A percentile compares a stretch with the other conserved stretches of the same genome.
These are phyloP conservation scores for Starmerella davenportii DNA, from an alignment of 805 yeast genomes.

Conservation along the genomic window DNA sequence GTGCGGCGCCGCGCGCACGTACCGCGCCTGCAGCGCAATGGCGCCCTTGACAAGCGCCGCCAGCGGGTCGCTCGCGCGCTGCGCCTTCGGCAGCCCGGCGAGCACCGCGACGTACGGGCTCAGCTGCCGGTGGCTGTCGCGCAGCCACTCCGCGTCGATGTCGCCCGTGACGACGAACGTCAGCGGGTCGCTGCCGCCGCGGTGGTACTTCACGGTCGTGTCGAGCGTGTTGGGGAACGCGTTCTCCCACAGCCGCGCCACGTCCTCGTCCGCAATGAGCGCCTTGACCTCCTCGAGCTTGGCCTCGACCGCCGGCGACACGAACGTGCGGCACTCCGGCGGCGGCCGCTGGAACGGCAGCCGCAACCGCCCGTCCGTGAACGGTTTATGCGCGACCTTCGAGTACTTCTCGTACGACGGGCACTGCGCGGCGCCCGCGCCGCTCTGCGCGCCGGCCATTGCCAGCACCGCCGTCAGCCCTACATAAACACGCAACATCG, in stretches of 20 bases:
- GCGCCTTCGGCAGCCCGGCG: conserved; percentile 27
- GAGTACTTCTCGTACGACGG: conserved; percentile 50
- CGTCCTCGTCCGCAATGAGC: conserved; percentile 41
- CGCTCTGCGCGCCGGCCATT: not conserved
- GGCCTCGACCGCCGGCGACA: conserved; percentile 41
- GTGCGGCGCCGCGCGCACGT: conserved; percentile 46
- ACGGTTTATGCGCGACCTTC: conserved; percentile 35
- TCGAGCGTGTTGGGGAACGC: conserved; percentile 76
- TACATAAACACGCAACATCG: not conserved
- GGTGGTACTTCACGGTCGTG: conserved; percentile 67
- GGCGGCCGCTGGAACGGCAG: conserved; percentile 67
- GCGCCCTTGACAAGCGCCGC: conserved; percentile 52
- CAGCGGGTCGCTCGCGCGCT: conserved; percentile 20
- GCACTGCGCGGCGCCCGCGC: conserved; percentile 24
- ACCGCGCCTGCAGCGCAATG: conserved; percentile 57
- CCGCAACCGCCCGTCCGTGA: conserved; percentile 34
- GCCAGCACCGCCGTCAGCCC: not conserved
- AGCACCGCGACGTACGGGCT: conserved; percentile 54
- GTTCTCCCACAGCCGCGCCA: conserved; percentile 61
- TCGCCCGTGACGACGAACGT: conserved; percentile 82
- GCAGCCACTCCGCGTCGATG: conserved; percentile 81
- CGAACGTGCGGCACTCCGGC: conserved; percentile 53
- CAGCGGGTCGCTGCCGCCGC: conserved; percentile 26
- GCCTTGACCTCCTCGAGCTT: conserved; percentile 35
- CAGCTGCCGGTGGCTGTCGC: conserved; percentile 74